A percentile compares a stretch with the other conserved stretches of the same genome.
These are phyloP conservation scores for Solanum etuberosum DNA, from an alignment of 257 asterid genomes.

Conservation along the genomic window DNA sequence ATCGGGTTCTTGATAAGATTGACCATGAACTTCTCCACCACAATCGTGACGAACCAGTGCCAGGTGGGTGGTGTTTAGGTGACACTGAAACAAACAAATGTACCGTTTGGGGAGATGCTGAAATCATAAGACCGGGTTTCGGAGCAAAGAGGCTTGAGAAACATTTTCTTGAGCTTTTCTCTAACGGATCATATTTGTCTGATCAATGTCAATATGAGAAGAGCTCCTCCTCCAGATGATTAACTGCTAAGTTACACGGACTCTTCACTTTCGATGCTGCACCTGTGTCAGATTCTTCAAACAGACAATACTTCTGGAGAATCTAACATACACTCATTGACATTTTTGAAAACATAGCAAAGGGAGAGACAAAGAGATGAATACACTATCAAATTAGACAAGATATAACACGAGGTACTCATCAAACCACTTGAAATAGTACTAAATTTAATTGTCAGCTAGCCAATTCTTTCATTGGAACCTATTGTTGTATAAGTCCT, in stretches of 20 bases:
- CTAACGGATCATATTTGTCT: constrained; percentile 17
- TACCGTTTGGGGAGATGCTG: constrained; percentile 71
- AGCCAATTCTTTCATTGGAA: neutral
- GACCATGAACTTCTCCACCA: constrained; percentile 47
- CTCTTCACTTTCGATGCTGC: neutral
- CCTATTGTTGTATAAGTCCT: neutral
- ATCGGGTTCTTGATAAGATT: constrained; percentile 48
- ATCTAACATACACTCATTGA: neutral
- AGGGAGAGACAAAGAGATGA: neutral
- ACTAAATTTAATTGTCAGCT: neutral
- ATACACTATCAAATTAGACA: neutral
- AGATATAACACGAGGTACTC: neutral
- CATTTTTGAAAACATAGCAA: neutral
- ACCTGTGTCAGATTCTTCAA: neutral
- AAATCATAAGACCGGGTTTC: constrained; percentile 57
- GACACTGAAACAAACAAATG: constrained; percentile 31
- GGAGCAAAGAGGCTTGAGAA: constrained; percentile 64
- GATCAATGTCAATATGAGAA: constrained; percentile 30
- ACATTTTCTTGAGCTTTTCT: constrained; percentile 33
- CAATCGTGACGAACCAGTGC: constrained; percentile 34
- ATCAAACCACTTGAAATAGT: neutral
- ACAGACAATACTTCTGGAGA: neutral
- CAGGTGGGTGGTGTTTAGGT: constrained; percentile 97
- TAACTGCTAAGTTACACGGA: neutral
- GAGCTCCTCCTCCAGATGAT: neutral